Conservation (phyloP, 2,329 filamentous ascomycete genomes). For the Colletotrichum cereale region DNA sequence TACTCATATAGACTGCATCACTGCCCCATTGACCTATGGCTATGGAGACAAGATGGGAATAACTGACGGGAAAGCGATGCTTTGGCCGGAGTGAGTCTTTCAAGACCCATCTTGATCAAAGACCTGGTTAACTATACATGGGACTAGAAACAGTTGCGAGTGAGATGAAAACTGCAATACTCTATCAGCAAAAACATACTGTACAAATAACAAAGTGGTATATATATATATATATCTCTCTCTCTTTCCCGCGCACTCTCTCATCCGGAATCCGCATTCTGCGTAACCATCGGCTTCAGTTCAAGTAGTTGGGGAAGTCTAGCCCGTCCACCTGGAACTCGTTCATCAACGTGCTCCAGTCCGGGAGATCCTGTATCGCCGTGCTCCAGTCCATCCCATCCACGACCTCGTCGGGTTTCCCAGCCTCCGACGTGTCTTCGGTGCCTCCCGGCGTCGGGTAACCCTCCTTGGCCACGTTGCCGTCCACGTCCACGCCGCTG, state of each 20-base stretch:
- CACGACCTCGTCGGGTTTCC: not conserved
- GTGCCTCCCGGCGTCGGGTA: constrained; percentile 13
- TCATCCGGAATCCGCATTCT: too few relatives aligned
- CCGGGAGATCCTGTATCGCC: constrained; percentile 41
- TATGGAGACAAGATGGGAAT: not conserved
- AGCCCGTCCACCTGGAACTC: constrained; percentile 47
- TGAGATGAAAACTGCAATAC: not conserved
- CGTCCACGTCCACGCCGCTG: not conserved
- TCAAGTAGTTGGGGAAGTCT: constrained; percentile 41
- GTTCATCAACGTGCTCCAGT: constrained; percentile 48
- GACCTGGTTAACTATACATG: not conserved
- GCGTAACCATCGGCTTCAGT: not conserved
- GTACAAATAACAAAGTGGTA: not conserved
- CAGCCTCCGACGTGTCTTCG: constrained; percentile 9
- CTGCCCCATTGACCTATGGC: accelerated
- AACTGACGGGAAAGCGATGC: not conserved
- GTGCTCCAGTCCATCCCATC: constrained; percentile 29
- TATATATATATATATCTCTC: not conserved
- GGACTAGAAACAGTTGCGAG: not conserved
- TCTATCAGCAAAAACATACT: too few relatives aligned
- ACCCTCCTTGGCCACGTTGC: not conserved
- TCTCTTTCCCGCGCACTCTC: not conserved
- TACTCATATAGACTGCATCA: too few relatives aligned
- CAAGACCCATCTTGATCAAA: not conserved
- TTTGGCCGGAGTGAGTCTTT: not conserved